Base-by-base conservation (phyloP, 2,329 filamentous ascomycete genomes). In the Akanthomyces lecanii region DNA sequence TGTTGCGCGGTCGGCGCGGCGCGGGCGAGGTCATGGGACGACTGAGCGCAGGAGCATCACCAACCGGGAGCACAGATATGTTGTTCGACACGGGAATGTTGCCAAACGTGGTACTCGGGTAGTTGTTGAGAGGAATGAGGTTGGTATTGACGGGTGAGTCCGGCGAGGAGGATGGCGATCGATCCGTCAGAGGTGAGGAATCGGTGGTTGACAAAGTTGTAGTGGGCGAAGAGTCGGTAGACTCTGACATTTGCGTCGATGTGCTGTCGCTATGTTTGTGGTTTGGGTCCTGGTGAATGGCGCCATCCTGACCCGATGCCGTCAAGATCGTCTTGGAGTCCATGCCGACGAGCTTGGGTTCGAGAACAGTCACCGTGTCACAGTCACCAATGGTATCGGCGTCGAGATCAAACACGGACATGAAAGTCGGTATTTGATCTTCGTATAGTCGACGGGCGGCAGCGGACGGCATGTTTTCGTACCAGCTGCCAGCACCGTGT, bases 181-280 rank as follows among this genome's bases (percentile, higher is more conserved):
- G 89, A 70, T 98, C 94, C 36, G 93, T 93, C 55, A 95, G 82
- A 36, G 92, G 91, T 10, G 92, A 94, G 5, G 93, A 96, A 77
- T 97, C 94, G 66, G 94, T 91, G 23, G 92, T 97, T 6, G 92
- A 97, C 56, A 95, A 85, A 2, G 94, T 97, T 4, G 93, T 97
- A 8, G 94, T 98, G 1, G 95, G 95, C 10, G 94, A 98, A 25
- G 94, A 97, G 71, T 97, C 93, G 48, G 91, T 91, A 1, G 95
- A 98, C 67, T 91, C 91, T 18, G 90, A 91, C 61, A 83, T 83
- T 66, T 89, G 88, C 3, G 89, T 91, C 8, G 89, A 93, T n/a
- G 86, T 89, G 77, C 89, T 92, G 72, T 91, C 85, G 72, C 87
- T 83, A 73, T 91, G 89, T 71, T 88, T 86, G 76, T 92, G 90